A percentile compares a stretch with the other conserved stretches of the same genome.
These are phyloP conservation scores for Trifolium fragiferum DNA, from an alignment of 306 rosid species.

Conservation along the genomic window DNA sequence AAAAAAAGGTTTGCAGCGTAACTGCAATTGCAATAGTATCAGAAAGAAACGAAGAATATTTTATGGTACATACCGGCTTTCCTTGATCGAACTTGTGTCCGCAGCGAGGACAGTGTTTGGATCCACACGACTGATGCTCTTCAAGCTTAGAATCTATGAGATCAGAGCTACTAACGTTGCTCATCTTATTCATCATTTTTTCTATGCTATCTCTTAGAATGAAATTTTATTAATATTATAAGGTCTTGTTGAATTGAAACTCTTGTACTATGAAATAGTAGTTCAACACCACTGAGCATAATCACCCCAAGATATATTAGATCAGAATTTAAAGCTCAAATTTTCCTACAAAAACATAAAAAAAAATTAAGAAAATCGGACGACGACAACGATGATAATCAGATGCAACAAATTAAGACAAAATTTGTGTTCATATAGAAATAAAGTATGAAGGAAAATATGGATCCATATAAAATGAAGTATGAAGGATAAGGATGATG, in stretches of 20 bases:
- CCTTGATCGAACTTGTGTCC: conserved; percentile 81
- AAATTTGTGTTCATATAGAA: neutral
- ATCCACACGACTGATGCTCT: conserved; percentile 94
- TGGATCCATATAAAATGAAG: neutral
- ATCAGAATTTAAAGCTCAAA: neutral
- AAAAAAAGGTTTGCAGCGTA: no score
- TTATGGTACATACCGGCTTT: conserved; percentile 66
- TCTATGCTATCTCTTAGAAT: neutral
- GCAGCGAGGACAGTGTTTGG: conserved; percentile 94
- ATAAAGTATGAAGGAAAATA: neutral
- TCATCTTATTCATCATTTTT: conserved; percentile 56
- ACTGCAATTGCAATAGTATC: neutral
- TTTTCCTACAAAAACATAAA: neutral
- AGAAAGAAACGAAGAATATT: conserved; percentile 44
- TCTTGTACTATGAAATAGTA: conserved; percentile 25
- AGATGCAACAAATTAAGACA: neutral
- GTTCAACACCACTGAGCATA: conserved; percentile 39
- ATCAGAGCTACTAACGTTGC: conserved; percentile 66
- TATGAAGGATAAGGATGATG: conserved; percentile 25
- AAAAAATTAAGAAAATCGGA: neutral
- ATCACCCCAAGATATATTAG: conserved; percentile 7
- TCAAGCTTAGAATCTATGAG: conserved; percentile 96
- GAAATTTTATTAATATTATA: conserved; percentile 13
- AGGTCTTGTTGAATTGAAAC: conserved; percentile 12
- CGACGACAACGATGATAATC: neutral